Percentiles rank a stretch among this genome's conserved stretches.
Conservation (phyloP, 352 stramenopile genomes). For the Phytophthora pseudosyringae region DNA sequence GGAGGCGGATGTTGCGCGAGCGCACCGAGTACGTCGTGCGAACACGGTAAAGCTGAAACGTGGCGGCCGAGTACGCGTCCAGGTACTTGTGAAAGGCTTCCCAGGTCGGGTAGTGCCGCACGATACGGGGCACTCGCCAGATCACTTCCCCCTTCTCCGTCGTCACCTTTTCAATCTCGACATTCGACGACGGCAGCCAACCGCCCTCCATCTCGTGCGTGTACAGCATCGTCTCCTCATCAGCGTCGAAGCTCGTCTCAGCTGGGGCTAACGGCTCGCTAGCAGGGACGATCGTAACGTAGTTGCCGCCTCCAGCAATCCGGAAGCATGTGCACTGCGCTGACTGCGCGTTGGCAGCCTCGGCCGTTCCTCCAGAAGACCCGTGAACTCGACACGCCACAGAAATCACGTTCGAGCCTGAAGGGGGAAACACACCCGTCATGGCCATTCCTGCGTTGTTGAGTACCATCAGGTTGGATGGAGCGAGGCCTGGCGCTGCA, state of each 20-base stretch:
- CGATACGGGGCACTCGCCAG: constrained; percentile 60
- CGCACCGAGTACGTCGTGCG: constrained; percentile 78
- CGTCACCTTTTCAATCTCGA: constrained; percentile 31
- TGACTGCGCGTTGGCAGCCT: neutral
- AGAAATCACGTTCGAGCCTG: constrained; percentile 34
- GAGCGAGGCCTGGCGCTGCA: constrained; percentile 15
- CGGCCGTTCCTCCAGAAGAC: constrained; percentile 5
- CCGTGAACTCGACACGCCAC: constrained; percentile 39
- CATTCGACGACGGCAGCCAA: constrained; percentile 34
- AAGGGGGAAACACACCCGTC: neutral
- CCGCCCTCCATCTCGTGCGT: constrained; percentile 39
- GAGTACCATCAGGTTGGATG: constrained; percentile 25
- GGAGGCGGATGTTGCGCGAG: constrained; percentile 65
- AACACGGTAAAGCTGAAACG: constrained; percentile 75
- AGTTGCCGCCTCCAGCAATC: constrained; percentile 29
- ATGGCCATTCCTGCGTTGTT: constrained; percentile 30
- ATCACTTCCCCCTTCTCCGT: constrained; percentile 37
- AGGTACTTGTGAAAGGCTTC: constrained; percentile 65
- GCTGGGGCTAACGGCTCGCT: constrained; percentile 5
- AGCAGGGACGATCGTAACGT: constrained; percentile 40
- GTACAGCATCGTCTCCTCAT: constrained; percentile 33
- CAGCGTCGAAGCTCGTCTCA: constrained; percentile 26
- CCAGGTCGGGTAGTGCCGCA: constrained; percentile 59
- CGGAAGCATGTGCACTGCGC: constrained; percentile 48
- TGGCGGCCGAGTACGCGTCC: constrained; percentile 63